Evolutionary conservation across 2,329 filamentous ascomycete genomes (phyloP), one percentile per base, ranked within the genome.

Genomic region (Fusarium subtropicale): DNA sequence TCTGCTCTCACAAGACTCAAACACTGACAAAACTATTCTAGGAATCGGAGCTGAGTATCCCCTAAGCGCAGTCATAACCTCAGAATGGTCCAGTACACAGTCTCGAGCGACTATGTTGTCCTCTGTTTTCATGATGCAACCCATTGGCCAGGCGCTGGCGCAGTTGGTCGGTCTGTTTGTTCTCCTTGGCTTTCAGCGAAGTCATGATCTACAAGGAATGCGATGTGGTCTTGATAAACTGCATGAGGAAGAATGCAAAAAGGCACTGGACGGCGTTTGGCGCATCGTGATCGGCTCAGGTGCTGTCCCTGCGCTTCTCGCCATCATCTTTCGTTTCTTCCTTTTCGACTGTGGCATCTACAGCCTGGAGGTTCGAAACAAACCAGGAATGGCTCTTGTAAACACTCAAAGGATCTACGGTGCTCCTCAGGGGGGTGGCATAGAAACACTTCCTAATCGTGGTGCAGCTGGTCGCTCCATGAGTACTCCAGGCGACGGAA

Each of bases 11-110:
- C 20, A 39, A 66, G 51, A 24, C 56, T 46, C 47, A 57, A 34
- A 56, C 42, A 30, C 64, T 72, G 26, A 69, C 54, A 18, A 22
- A 50, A 10, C 33, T 28, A 20, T 26, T 22, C 39, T 36, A 84
- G 88, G 87, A 1, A 88, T 91, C 34, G 88, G 88, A n/a, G 89
- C 87, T 18, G 89, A 91, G 76, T 91, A 91, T 74, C 90, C 90
- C 2, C 79, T 92, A 4, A 87, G 84, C 45, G 89, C 89, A 0
- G 86, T 91, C 11, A 92, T 92, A 34, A 90, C 88, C 0, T 86
- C 89, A 1, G 90, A 92, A 81, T 91, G 85, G 81, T 81, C 85
- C 7, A 86, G 84, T 55, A 91, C 88, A 0, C 86, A 85, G 48
- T 88, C 88, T n/a, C 82, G 90, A 50, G 86, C 86, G n/a, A 87